A percentile compares a stretch with the other conserved stretches of the same genome.
Conservation (phyloP, 495 filamentous ascomycete species). For the Pyrenula massariospora region DNA sequence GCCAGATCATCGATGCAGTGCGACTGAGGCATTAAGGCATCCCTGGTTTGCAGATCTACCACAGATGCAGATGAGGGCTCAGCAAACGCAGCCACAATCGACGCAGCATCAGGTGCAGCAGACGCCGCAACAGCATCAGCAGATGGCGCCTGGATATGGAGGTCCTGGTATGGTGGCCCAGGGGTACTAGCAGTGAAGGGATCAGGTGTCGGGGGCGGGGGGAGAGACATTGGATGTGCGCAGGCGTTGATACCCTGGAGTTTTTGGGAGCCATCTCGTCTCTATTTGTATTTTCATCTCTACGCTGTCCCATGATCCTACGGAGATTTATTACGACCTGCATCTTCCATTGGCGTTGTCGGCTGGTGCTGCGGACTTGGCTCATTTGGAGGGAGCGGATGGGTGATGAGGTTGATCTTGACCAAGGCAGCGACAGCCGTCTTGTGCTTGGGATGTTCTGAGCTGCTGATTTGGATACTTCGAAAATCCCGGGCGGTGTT, state of each 20-base stretch:
- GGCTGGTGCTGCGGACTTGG: too few species aligned
- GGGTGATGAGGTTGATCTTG: too few species aligned
- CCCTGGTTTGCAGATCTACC: constrained; percentile 74
- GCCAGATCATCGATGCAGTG: constrained; percentile 83
- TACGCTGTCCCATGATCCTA: too few species aligned
- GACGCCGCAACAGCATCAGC: constrained; percentile 10
- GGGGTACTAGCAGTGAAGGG: neutral
- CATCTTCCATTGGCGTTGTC: too few species aligned
- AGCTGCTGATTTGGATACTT: too few species aligned
- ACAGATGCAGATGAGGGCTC: constrained; percentile 38
- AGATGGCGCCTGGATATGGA: constrained; percentile 1
- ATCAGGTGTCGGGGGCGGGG: neutral
- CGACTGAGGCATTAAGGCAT: constrained; percentile 72
- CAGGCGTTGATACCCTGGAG: neutral
- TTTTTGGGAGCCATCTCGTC: too few species aligned
- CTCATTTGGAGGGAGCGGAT: too few species aligned
- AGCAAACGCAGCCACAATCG: constrained; percentile 21
- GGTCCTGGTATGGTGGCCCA: neutral
- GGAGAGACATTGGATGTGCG: neutral
- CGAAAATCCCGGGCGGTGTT: too few species aligned
- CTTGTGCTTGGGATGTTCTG: too few species aligned
- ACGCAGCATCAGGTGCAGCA: constrained; percentile 19
- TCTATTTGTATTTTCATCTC: too few species aligned
- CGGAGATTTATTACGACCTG: too few species aligned
- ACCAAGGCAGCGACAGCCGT: too few species aligned